These are phyloP conservation scores for Clonostachys rhizophaga DNA, from an alignment of 2,329 filamentous ascomycete species.

Conservation along the genomic window DNA sequence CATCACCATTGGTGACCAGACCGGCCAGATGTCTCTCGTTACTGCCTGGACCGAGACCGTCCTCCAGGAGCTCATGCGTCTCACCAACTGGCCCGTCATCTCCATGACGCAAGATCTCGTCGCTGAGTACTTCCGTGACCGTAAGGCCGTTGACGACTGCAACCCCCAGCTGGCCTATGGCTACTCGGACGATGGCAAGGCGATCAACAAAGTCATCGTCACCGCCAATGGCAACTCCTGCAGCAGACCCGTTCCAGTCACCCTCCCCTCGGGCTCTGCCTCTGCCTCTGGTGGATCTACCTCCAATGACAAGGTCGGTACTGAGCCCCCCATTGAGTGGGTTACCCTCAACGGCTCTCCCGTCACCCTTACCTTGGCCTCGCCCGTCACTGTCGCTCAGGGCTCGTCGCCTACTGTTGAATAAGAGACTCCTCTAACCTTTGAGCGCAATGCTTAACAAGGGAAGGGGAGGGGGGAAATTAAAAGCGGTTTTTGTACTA, in stretches of 20 bases:
- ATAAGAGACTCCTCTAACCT: too few relatives aligned
- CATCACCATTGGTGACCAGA: constrained; percentile 42
- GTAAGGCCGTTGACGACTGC: constrained; percentile 47
- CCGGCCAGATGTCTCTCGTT: constrained; percentile 43
- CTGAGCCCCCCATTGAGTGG: constrained; percentile 46
- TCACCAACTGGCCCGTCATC: constrained; percentile 21
- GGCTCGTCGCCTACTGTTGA: too few relatives aligned
- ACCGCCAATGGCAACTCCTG: constrained; percentile 44
- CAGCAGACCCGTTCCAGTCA: constrained; percentile 46
- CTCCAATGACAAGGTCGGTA: constrained; percentile 44
- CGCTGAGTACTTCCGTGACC: constrained; percentile 42
- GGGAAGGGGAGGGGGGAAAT: too few relatives aligned
- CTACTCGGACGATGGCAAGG: constrained; percentile 29
- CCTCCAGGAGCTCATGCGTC: constrained; percentile 45
- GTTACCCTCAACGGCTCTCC: constrained; percentile 35
- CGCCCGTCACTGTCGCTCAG: not conserved
- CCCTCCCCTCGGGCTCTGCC: constrained; percentile 37
- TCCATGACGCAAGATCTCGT: constrained; percentile 36
- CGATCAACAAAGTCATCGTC: constrained; percentile 45
- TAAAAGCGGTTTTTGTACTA: too few relatives aligned
- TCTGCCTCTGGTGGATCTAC: constrained; percentile 33
- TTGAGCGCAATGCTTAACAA: too few relatives aligned
- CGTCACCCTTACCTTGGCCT: constrained; percentile 29
- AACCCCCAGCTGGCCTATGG: constrained; percentile 40
- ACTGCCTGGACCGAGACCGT: constrained; percentile 54